Conservation (phyloP, 106 monocot genomes). For the Acanthochlamys bracteata region DNA sequence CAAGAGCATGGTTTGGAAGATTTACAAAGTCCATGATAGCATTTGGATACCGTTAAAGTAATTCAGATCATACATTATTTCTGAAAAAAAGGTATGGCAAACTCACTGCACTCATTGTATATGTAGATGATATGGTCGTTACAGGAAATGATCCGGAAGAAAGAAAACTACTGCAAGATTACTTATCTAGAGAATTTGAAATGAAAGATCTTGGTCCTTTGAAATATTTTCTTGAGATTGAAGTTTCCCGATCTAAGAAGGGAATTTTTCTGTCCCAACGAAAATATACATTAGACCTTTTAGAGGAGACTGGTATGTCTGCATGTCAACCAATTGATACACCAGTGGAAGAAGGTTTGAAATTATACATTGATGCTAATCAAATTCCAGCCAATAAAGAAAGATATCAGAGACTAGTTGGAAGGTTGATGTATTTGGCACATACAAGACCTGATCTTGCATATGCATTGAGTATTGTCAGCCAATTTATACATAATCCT, state of each 20-base stretch:
- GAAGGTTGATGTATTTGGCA: constrained; percentile 7
- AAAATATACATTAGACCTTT: neutral
- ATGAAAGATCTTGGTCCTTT: neutral
- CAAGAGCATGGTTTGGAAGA: too few relatives aligned
- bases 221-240: constrained; percentile 1
- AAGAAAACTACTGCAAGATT: neutral
- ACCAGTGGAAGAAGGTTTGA: neutral
- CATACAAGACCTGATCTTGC: constrained; percentile 4
- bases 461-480: neutral
- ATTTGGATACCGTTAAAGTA: too few relatives aligned
- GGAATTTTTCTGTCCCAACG: neutral
- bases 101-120: too few relatives aligned
- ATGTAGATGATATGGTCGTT: neutral
- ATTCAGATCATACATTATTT: too few relatives aligned
- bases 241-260: neutral
- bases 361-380: neutral
- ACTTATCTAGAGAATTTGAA: neutral
- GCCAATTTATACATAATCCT: constrained; percentile 15
- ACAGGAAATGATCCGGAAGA: neutral
- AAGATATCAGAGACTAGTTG: constrained; percentile 12
- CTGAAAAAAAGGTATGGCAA: too few relatives aligned
- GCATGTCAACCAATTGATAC: neutral
- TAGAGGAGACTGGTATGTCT: neutral
- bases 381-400: neutral
- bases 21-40: too few relatives aligned